These are phyloP conservation scores for Cladosporium sp. DNA, from an alignment of 2,329 filamentous ascomycete species.

Conservation along the genomic window DNA sequence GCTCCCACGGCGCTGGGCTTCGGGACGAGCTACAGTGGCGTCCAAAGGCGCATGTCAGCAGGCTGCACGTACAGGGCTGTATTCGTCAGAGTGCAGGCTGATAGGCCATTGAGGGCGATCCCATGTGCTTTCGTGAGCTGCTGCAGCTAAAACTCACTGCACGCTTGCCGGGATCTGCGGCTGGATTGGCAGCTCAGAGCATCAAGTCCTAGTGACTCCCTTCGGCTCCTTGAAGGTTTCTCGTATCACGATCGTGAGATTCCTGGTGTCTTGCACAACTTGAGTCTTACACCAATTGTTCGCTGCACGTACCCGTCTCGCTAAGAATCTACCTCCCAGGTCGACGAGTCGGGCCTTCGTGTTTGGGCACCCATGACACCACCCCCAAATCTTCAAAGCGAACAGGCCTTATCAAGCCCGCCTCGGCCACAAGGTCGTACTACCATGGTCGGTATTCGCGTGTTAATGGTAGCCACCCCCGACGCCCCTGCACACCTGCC, in stretches of 20 bases:
- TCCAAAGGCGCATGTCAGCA: slow-evolving; percentile 10
- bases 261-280: not conserved
- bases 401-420: not conserved
- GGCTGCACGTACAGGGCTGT: slow-evolving; percentile 3
- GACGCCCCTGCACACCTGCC: not conserved
- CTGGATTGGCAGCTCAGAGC: not conserved
- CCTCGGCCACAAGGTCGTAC: not conserved
- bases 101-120: slow-evolving; percentile 1
- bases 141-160: not conserved
- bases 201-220: not conserved
- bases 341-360: slow-evolving; percentile 2
- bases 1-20: not conserved
- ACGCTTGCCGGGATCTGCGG: not conserved
- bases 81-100: not conserved
- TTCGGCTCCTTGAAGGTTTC: not conserved
- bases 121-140: not conserved
- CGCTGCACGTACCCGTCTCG: not conserved
- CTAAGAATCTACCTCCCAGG: not conserved
- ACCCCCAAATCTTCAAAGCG: not conserved
- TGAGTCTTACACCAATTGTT: not conserved
- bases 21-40: not conserved
- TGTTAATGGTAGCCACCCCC: not conserved
- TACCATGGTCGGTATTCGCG: not conserved
- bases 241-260: slow-evolving; percentile 6
- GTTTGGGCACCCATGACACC: not conserved